Evolutionary conservation across 352 stramenopile genomes (phyloP).

Genomic region (Aphanomyces astaci): DNA sequence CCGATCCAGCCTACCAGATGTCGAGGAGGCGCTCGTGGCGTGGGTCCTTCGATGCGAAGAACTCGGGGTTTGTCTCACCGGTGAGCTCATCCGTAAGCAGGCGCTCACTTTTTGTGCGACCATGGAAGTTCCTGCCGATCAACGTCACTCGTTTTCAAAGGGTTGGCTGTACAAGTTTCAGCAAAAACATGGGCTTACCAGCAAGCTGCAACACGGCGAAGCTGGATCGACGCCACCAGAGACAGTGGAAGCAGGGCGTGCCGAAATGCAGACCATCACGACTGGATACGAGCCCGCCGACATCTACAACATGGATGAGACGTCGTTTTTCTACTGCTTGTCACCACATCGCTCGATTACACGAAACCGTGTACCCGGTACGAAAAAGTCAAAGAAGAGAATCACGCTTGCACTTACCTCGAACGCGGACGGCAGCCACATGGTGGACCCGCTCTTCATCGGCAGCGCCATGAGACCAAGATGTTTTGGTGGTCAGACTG

Average conservation of each 20-base stretch:
- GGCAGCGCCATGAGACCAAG: too few species aligned
- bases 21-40: not conserved
- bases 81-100: not conserved
- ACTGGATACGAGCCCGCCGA: conserved; percentile 6
- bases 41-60: not conserved
- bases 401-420: too few species aligned
- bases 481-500: not conserved
- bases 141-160: not conserved
- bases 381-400: too few species aligned
- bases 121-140: not conserved
- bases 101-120: not conserved
- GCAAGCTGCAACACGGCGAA: conserved; percentile 14
- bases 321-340: too few species aligned
- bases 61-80: not conserved
- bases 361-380: too few species aligned
- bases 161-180: conserved; percentile 23
- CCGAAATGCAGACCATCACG: not conserved
- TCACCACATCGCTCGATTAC: too few species aligned
- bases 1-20: not conserved
- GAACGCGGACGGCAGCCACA: not conserved
- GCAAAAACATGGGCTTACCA: conserved; percentile 12
- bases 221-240: conserved; percentile 2
- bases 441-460: too few species aligned
- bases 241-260: not conserved
- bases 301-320: conserved; percentile 27